Evolutionary conservation across 768 basidiomycete genomes (phyloP), one percentile per base, ranked within the genome.

Genomic region (Lentinus brumalis): DNA sequence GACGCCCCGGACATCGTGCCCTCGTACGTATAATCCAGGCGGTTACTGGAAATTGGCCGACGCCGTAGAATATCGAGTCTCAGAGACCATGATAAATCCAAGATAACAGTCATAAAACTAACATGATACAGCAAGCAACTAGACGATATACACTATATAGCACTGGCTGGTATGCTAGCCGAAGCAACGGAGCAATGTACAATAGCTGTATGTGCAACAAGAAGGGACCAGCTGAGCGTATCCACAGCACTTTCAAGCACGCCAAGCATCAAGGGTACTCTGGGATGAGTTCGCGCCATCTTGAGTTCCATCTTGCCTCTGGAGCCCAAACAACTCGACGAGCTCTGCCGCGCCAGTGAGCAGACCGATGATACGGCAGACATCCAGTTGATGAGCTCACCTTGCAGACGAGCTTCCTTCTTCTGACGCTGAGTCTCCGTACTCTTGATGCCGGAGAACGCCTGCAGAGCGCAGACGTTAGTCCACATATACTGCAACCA

Each of bases 331-430:
- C 16, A 86, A 67, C 53, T 87, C 78, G 29, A 89, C 73, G 7
- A 90, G 79, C 66, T 90, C 88, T 89, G 60, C n/a, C 7, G 7
- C 44, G 18, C 21, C 31, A 14, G 14, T 3, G 9, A 51, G 31
- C 59, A 18, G 46, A 10, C 38, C 47, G 47, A 15, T 54, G 46
- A 50, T 49, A 53, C 16, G 30, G 40, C 40, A 41, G 10, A 41
- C 11, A 10, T 41, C 16, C 40, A 41, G 40, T 41, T 16, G 16
- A 41, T 41, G 35, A 44, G 35, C 75, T 54, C 57, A 86, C 92
- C 92, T 81, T 93, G 89, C 44, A 94, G 74, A 62, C 91, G 82
- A 2, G 92, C 91, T 73, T 94, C 88, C 70, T 85, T 86, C 74
- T 86, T 90, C 66, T 91, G 85, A 38, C 87, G 83, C 57, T 82